phyloP scores from a whole-genome alignment of 495 filamentous ascomycete species.

The Chaetomium cochliodes region DNA sequence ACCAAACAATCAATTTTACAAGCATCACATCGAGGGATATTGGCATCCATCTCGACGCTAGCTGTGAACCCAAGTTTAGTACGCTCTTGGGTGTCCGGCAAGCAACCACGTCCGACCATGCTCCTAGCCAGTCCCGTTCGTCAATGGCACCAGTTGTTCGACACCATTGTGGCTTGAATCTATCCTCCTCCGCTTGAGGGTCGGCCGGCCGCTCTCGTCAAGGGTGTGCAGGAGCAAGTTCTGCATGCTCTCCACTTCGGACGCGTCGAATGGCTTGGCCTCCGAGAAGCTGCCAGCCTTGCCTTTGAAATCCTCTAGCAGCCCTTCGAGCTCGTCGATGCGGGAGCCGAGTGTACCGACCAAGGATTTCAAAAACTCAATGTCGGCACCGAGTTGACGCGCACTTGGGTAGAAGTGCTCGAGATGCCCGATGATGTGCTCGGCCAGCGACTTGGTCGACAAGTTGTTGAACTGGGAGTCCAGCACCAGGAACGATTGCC shows the following conservation, averaged over 20 bases:
- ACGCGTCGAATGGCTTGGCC: background rate
- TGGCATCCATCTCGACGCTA: no score
- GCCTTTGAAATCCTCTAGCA: conserved; percentile 7
- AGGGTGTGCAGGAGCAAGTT: background rate
- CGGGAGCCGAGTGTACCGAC: background rate
- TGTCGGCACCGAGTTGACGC: conserved; percentile 12
- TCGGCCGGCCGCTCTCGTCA: background rate
- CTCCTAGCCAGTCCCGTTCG: background rate
- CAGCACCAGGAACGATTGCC: conserved; percentile 16
- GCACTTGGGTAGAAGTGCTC: conserved; percentile 25
- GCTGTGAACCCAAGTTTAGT: no score
- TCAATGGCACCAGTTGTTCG: background rate
- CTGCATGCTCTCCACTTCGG: background rate
- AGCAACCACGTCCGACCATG: background rate
- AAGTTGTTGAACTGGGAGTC: conserved; percentile 34
- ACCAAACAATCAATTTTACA: no score
- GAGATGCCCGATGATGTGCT: conserved; percentile 31
- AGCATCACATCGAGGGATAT: no score
- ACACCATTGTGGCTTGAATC: background rate
- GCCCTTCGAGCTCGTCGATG: conserved; percentile 10
- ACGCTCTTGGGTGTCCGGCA: background rate
- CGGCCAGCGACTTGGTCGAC: conserved; percentile 29
- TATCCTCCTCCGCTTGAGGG: conserved; percentile 9
- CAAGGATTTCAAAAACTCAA: conserved; percentile 11
- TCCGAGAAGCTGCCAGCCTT: background rate